Conservation (phyloP, 2,329 filamentous ascomycete species). For the Chaetomiaceae sp. region DNA sequence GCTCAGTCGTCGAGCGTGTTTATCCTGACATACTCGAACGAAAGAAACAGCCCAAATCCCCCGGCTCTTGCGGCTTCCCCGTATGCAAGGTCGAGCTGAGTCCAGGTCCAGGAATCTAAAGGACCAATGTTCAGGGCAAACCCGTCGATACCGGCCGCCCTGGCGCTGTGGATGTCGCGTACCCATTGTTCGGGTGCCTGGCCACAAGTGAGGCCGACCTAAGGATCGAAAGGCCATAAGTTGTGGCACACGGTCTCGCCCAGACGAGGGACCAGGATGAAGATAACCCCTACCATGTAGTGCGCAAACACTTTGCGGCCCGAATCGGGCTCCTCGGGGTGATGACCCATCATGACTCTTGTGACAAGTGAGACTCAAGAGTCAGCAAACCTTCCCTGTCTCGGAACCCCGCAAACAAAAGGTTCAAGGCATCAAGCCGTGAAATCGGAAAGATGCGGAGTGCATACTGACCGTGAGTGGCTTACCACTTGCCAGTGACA, state of each 20-base stretch:
- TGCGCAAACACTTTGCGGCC: slow-evolving; percentile 26
- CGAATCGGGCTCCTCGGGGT: neutral
- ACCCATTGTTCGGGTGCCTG: slow-evolving; percentile 31
- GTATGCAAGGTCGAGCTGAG: slow-evolving; percentile 33
- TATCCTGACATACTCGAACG: slow-evolving; percentile 27
- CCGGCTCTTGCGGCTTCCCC: slow-evolving; percentile 28
- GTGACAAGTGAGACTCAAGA: too few relatives aligned
- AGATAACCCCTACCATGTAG: slow-evolving; percentile 23
- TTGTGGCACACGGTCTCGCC: too few relatives aligned
- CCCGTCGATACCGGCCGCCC: slow-evolving; percentile 36
- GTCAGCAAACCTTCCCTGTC: too few relatives aligned
- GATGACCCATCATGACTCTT: slow-evolving; percentile 3
- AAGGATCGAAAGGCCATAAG: too few relatives aligned
- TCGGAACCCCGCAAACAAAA: too few relatives aligned
- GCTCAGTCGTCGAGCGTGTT: too few relatives aligned
- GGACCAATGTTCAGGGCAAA: slow-evolving; percentile 40
- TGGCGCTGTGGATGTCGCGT: slow-evolving; percentile 32
- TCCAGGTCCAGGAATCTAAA: slow-evolving; percentile 30
- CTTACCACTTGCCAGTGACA: too few relatives aligned
- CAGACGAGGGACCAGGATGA: too few relatives aligned
- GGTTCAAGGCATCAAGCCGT: too few relatives aligned
- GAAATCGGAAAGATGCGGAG: too few relatives aligned
- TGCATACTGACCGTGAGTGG: too few relatives aligned
- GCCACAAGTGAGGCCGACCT: slow-evolving; percentile 32
- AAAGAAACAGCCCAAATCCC: slow-evolving; percentile 34